Conservation (phyloP, 2,329 filamentous ascomycete species). For the Cladosporium austrohemisphaericum region DNA sequence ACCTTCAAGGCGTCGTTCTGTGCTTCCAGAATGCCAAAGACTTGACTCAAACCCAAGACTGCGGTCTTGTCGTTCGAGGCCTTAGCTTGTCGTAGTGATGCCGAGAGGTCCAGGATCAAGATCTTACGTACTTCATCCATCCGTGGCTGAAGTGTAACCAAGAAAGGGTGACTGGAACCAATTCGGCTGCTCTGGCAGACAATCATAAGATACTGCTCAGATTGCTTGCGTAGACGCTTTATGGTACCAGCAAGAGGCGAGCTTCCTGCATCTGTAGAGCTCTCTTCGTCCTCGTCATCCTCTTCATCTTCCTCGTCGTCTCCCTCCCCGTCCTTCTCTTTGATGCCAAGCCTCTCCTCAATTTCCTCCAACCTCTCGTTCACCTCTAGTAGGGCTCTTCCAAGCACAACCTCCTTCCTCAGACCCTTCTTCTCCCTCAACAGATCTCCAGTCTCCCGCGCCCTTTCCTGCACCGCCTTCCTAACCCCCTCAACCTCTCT, state of each 20-base stretch:
- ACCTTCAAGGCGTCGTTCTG: slow-evolving; percentile 56
- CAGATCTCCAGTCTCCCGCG: slow-evolving; percentile 58
- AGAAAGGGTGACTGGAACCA: slow-evolving; percentile 59
- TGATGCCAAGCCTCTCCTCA: slow-evolving; percentile 61
- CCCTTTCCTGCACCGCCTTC: slow-evolving; percentile 60
- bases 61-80: slow-evolving; percentile 38
- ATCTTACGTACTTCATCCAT: slow-evolving; percentile 58
- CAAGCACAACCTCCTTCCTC: slow-evolving; percentile 59
- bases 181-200: slow-evolving; percentile 49
- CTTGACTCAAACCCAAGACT: slow-evolving; percentile 54
- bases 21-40: slow-evolving; percentile 61
- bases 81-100: slow-evolving; percentile 57
- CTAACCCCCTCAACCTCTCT: slow-evolving; percentile 75
- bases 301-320: slow-evolving; percentile 29
- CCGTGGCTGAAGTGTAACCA: slow-evolving; percentile 54
- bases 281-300: slow-evolving; percentile 32
- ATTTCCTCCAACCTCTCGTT: slow-evolving; percentile 60
- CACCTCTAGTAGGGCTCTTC: slow-evolving; percentile 62
- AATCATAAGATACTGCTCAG: slow-evolving; percentile 56
- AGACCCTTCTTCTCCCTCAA: slow-evolving; percentile 66
- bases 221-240: slow-evolving; percentile 51
- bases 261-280: slow-evolving; percentile 33
- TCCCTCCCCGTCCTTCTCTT: slow-evolving; percentile 25
- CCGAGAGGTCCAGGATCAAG: slow-evolving; percentile 61
- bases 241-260: slow-evolving; percentile 33